Conservation (phyloP, 1,139 yeast species). For the Wickerhamomyces sp. region DNA sequence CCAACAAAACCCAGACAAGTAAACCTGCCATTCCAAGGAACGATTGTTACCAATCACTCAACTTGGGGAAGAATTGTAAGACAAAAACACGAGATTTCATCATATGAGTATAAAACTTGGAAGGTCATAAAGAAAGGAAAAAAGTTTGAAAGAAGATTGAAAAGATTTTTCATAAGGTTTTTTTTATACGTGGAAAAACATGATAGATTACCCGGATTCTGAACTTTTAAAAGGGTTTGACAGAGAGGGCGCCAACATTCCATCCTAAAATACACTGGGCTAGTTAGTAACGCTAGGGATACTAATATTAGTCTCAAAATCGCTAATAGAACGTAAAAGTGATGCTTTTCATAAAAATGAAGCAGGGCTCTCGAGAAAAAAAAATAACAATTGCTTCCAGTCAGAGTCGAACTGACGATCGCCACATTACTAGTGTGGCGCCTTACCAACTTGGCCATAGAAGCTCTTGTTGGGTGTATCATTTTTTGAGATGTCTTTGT, state of each 20-base stretch:
- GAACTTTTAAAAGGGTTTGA: not conserved
- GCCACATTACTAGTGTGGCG: constrained; percentile 86
- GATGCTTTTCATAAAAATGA: not conserved
- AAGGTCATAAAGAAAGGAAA: constrained; percentile 23
- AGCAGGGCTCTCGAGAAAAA: too few species aligned
- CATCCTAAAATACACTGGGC: too few species aligned
- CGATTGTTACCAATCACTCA: constrained; percentile 14
- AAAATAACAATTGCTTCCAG: constrained; percentile 47
- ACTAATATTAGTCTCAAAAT: too few species aligned
- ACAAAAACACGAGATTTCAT: constrained; percentile 26
- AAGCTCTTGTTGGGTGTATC: constrained; percentile 27
- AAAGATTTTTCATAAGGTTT: not conserved
- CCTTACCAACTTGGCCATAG: constrained; percentile 83
- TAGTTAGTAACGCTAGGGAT: too few species aligned
- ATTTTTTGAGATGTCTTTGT: too few species aligned
- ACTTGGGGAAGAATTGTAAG: constrained; percentile 23
- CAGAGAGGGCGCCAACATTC: too few species aligned
- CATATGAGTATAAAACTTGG: constrained; percentile 28
- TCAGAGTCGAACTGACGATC: constrained; percentile 84
- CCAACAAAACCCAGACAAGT: constrained; percentile 23
- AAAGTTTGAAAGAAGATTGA: not conserved
- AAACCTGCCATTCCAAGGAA: constrained; percentile 15
- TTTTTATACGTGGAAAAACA: not conserved
- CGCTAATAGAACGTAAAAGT: too few species aligned
- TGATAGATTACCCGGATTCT: not conserved